Evolutionary conservation across 2,329 filamentous ascomycete genomes (phyloP).

Genomic region (Cladosporium sp.): DNA sequence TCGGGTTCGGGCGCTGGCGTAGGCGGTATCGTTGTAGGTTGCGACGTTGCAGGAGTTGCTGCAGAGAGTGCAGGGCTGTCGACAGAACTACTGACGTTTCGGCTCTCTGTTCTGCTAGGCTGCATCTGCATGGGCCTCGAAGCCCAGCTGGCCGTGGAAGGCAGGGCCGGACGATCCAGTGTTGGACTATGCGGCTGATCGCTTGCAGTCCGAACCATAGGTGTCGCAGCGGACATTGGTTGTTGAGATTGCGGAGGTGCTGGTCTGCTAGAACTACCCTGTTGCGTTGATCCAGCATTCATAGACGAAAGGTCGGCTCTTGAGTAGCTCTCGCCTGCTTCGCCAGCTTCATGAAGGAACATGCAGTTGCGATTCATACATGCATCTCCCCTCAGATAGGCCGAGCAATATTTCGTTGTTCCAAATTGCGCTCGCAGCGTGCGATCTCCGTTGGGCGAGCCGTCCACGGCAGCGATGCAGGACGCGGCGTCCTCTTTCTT

Average conservation of each 20-base stretch:
- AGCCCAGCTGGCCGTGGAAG: slow-evolving; percentile 91
- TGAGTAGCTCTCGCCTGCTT: slow-evolving; percentile 95
- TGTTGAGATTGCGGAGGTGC: slow-evolving; percentile 48
- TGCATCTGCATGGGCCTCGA: slow-evolving; percentile 61
- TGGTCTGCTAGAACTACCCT: slow-evolving; percentile 54
- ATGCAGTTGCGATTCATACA: slow-evolving; percentile 97
- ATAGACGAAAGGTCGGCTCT: slow-evolving; percentile 91
- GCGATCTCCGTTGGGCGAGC: slow-evolving; percentile 84
- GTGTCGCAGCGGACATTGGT: slow-evolving; percentile 48
- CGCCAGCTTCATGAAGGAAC: slow-evolving; percentile 96
- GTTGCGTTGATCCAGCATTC: slow-evolving; percentile 79
- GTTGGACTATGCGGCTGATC: slow-evolving; percentile 28
- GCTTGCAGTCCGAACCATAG: slow-evolving; percentile 61
- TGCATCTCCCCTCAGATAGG: slow-evolving; percentile 88
- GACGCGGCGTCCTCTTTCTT: slow-evolving; percentile 82
- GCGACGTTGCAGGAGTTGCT: slow-evolving; percentile 19
- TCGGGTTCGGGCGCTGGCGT: slow-evolving; percentile 27
- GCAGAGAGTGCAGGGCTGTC: slow-evolving; percentile 68
- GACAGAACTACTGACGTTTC: slow-evolving; percentile 74
- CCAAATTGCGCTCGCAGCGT: slow-evolving; percentile 73
- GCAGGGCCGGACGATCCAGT: slow-evolving; percentile 79
- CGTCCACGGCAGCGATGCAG: slow-evolving; percentile 90
- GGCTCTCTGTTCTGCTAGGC: slow-evolving; percentile 67
- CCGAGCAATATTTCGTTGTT: slow-evolving; percentile 98
- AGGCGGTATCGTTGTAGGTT: background rate